Evolutionary conservation across 2,329 filamentous ascomycete genomes (phyloP), one percentile per base, ranked within the genome.

Genomic region (Hypoxylon sp.): DNA sequence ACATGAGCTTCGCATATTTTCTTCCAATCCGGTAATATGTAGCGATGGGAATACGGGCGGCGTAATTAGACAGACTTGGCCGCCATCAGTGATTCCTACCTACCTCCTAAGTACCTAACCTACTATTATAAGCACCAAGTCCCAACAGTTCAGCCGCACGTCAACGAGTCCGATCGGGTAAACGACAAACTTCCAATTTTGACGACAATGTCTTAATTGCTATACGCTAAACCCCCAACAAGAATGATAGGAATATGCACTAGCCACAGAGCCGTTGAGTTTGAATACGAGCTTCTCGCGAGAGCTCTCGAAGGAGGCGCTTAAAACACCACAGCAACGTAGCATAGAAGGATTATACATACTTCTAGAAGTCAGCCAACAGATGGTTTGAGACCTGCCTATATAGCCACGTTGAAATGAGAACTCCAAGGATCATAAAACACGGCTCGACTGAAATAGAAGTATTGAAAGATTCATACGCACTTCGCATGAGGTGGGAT

Each of bases 401-500:
- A 27, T n/a, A 37, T n/a, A 37, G 13, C 35, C 14, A 37, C 35
- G 6, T 4, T 6, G 35, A n/a, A 37, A 37, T 13, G 40, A 11
- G 17, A 20, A 44, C 3, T 7, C 10, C 17, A 44, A 11, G 8
- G 17, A 8, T 22, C 7, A 44, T n/a, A 13, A 33, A 13, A n/a
- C 10, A n/a, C 1, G 10, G 14, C 14, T 6, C 13, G 17, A 1
- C 8, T 11, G 10, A 40, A 48, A 35, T 20, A 8, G 8, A 35
- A 35, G 30, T 2, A 14, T n/a, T 20, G 33, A 51, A 30, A 53
- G 6, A 35, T 49, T 46, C 22, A 17, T 17, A n/a, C 35, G 17
- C 30, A 35, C 27, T 37, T 35, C 11, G 27, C 22, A 35, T 50
- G 66, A 62, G 61, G 22, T 58, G 66, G 58, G 58, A 60, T 66